A percentile compares a stretch with the other conserved stretches of the same genome.
These are phyloP conservation scores for Zymoseptoria crescenta DNA, from an alignment of 2,329 filamentous ascomycete species.

Conservation along the genomic window DNA sequence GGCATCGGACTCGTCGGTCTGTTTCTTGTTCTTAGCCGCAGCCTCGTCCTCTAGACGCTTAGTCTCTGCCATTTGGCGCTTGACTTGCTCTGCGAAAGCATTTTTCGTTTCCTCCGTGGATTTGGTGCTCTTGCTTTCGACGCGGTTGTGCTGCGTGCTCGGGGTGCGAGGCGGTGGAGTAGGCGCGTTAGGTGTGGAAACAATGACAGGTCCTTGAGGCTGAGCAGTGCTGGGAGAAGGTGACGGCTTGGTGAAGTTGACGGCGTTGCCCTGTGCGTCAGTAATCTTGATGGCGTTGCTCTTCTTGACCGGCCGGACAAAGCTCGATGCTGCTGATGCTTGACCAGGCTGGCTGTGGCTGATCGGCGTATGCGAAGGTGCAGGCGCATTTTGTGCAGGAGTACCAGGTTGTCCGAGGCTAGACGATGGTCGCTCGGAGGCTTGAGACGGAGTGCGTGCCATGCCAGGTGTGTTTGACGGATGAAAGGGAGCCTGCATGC, in stretches of 20 bases:
- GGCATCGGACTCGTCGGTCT: conserved; percentile 40
- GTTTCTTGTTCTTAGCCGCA: conserved; percentile 43
- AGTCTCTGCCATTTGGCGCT: conserved; percentile 38
- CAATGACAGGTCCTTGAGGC: conserved; percentile 54
- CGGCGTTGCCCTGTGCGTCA: conserved; percentile 67
- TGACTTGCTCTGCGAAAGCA: conserved; percentile 62
- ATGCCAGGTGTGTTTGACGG: conserved; percentile 49
- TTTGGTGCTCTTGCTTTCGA: conserved; percentile 68
- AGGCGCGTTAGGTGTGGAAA: conserved; percentile 69
- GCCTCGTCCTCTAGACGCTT: conserved; percentile 37
- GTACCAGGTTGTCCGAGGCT: conserved; percentile 54
- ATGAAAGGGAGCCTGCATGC: conserved; percentile 50
- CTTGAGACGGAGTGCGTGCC: conserved; percentile 76
- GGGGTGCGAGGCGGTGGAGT: conserved; percentile 62
- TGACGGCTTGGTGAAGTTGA: conserved; percentile 57
- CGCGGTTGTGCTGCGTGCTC: conserved; percentile 59
- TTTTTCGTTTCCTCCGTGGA: conserved; percentile 61
- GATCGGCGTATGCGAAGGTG: conserved; percentile 37
- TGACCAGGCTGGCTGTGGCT: conserved; percentile 12
- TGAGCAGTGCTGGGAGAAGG: conserved; percentile 49
- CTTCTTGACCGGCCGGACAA: conserved; percentile 58
- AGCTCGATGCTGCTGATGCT: conserved; percentile 38
- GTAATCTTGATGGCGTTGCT: conserved; percentile 77
- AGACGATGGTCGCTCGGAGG: conserved; percentile 56
- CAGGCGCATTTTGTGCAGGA: conserved; percentile 50